Evolutionary conservation across 768 basidiomycete species (phyloP).

Genomic region (Panus rudis): DNA sequence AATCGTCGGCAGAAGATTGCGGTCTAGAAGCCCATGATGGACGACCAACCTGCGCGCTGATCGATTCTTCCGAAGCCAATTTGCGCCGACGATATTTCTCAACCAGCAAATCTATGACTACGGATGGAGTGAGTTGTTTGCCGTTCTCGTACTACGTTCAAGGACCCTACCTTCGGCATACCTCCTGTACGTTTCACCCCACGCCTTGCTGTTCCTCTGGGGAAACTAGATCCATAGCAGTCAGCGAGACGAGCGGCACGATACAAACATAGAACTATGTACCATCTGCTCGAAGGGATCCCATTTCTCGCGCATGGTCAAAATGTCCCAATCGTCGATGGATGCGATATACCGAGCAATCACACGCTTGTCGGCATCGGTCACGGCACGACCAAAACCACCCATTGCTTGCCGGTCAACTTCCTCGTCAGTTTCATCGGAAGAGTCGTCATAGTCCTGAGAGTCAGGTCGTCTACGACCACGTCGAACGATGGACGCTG

Average conservation of each 20-base stretch:
- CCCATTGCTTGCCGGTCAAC: constrained; percentile 46
- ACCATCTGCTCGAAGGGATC: constrained; percentile 46
- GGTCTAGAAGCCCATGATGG: too few relatives aligned
- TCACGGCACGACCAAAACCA: constrained; percentile 38
- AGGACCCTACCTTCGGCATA: constrained; percentile 41
- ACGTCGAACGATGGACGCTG: neutral
- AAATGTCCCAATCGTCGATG: constrained; percentile 37
- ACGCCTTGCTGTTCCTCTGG: constrained; percentile 48
- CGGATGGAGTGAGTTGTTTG: too few relatives aligned
- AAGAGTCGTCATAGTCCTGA: constrained; percentile 7
- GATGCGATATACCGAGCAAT: constrained; percentile 54
- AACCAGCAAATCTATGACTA: too few relatives aligned
- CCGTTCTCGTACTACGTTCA: too few relatives aligned
- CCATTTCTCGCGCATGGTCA: constrained; percentile 45
- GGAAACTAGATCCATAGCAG: constrained; percentile 33
- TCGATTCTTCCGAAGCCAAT: too few relatives aligned
- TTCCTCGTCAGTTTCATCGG: constrained; percentile 13
- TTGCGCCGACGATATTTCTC: too few relatives aligned
- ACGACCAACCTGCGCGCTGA: too few relatives aligned
- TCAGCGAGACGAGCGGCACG: neutral
- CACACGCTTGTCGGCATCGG: constrained; percentile 54
- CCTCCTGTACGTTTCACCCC: constrained; percentile 54
- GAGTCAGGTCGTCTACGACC: neutral
- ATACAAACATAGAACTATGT: constrained; percentile 10
- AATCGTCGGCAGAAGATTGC: too few relatives aligned